Evolutionary conservation across 345 rosid species (phyloP), one percentile per base, ranked within the genome.

Genomic region (Barbarea vulgaris): DNA sequence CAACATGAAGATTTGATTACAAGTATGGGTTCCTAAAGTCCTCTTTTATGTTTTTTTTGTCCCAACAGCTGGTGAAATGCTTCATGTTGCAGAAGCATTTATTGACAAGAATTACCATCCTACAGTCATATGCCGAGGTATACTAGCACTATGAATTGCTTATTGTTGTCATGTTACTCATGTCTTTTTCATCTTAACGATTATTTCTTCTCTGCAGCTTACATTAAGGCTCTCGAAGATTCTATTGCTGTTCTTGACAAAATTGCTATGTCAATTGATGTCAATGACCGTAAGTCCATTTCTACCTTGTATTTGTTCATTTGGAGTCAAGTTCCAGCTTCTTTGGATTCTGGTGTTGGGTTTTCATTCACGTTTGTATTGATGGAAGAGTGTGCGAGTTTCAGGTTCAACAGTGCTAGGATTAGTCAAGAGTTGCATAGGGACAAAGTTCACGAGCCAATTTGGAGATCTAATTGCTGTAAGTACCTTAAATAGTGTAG

Each of bases 61-160:
- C 4, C 21, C 75, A 77, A 80, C 72, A 93, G 98, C 94, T 79
- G 96, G 96, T 69, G 98, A 93, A 81, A 90, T 93, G 96, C 93
- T 93, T 25, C 96, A 93, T 70, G 98, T 93, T 70, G 98, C 93
- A 1, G 90, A 93, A 82, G 90, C 93, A 9, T 93, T 90, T 78
- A 79, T 93, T 68, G 85, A 88, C 55, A 93, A 93, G 79, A 85
- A 67, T 68, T 90, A 88, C 73, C 96, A 90, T 82, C 93, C 96
- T 9, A 87, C 96, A 5, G 98, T 93, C 5, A 90, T 93, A 56
- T 93, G 96, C 67, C 84, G 90, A 65, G 98, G 98, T 90, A 79
- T 68, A 47, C 12, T 27, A 28, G 66, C 39, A 19, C 21, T 50
- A 15, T 10, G 19, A 39, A 27, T 34, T 42, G 33, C 34, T 62